These are phyloP conservation scores for Tilletia setariae DNA, from an alignment of 1,284 basidiomycete genomes.

Conservation along the genomic window DNA sequence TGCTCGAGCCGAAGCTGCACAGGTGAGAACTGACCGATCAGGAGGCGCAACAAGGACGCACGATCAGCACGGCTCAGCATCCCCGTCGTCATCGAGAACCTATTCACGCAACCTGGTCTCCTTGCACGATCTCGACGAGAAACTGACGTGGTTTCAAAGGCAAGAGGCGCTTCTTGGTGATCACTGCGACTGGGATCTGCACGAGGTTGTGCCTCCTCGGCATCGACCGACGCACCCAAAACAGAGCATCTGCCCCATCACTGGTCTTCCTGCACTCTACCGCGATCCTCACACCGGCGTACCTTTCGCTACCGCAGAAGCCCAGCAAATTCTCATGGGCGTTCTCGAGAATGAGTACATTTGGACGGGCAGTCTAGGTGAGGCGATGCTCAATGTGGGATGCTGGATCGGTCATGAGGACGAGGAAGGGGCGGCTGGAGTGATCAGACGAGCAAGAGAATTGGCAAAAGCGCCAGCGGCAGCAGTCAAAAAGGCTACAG, in stretches of 20 bases:
- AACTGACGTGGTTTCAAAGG: constrained; percentile 63
- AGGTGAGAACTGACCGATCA: not conserved
- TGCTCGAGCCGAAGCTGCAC: not conserved
- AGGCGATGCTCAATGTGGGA: not conserved
- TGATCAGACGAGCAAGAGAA: not conserved
- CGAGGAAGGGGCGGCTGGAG: not conserved
- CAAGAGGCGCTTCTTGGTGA: constrained; percentile 73
- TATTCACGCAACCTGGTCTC: constrained; percentile 39
- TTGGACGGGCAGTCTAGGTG: constrained; percentile 30
- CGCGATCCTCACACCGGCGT: constrained; percentile 71
- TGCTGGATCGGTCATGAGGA: constrained; percentile 4
- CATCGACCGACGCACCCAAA: constrained; percentile 55
- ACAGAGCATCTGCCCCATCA: constrained; percentile 57
- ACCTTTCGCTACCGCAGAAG: constrained; percentile 69
- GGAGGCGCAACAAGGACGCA: not conserved
- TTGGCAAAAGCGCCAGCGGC: not conserved
- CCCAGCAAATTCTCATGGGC: constrained; percentile 64
- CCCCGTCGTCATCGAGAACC: not conserved
- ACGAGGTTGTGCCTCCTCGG: constrained; percentile 54
- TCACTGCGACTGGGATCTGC: constrained; percentile 57
- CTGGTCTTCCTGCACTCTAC: constrained; percentile 61
- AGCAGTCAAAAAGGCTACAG: too few species aligned
- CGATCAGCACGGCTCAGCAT: not conserved
- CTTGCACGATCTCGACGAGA: constrained; percentile 28
- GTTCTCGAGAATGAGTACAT: constrained; percentile 61